These are phyloP conservation scores for Rhamnella rubrinervis DNA, from an alignment of 331 rosid genomes.

Conservation along the genomic window DNA sequence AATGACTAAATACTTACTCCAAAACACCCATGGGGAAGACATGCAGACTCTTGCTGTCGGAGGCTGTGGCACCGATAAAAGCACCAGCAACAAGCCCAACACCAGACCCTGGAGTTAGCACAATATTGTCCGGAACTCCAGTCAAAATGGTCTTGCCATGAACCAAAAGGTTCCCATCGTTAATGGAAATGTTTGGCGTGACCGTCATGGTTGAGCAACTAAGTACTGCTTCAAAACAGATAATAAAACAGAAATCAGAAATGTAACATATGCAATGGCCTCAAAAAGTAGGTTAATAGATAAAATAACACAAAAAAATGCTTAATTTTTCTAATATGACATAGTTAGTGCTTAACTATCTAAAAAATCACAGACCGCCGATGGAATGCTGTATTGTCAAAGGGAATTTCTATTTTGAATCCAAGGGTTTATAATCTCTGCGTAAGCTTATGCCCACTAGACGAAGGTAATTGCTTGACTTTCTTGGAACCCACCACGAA, in stretches of 20 bases:
- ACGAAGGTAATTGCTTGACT: conserved; percentile 4
- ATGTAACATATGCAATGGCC: not conserved
- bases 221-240: conserved; percentile 30
- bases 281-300: not conserved
- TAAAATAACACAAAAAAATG: not conserved
- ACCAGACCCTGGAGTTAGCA: conserved; percentile 64
- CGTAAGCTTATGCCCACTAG: conserved; percentile 1
- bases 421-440: conserved; percentile 14
- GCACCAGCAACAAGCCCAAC: conserved; percentile 76
- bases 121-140: conserved; percentile 85
- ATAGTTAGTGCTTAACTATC: not conserved
- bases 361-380: not conserved
- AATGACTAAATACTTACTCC: conserved; percentile 53
- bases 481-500: conserved; percentile 16
- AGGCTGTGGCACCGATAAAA: conserved; percentile 81
- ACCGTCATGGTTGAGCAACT: conserved; percentile 64
- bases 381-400: not conserved
- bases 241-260: not conserved
- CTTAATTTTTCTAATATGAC: not conserved
- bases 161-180: conserved; percentile 80
- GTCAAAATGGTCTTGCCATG: conserved; percentile 82
- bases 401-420: not conserved
- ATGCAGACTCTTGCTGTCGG: conserved; percentile 72
- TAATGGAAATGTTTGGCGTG: conserved; percentile 61
- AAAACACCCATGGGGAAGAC: conserved; percentile 77